Evolutionary conservation across 2,329 filamentous ascomycete genomes (phyloP).

Genomic region (Stagonosporopsis chrysanthemi): DNA sequence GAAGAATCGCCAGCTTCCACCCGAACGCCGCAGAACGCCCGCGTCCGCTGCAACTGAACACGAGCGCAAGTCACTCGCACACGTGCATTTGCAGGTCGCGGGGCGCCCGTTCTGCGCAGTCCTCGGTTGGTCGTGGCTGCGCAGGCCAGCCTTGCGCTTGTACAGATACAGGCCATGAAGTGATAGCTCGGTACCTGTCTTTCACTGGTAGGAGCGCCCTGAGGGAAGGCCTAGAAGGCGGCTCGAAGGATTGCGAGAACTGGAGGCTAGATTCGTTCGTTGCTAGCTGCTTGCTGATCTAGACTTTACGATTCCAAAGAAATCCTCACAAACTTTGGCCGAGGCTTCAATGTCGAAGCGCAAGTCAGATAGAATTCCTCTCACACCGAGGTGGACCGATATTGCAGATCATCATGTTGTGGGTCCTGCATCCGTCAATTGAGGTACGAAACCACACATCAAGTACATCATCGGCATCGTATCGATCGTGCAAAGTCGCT

Average conservation of each 20-base stretch:
- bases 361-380: background rate
- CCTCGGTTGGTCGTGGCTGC: background rate
- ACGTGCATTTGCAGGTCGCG: constrained; percentile 9
- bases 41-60: constrained; percentile 3
- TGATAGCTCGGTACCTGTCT: background rate
- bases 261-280: constrained; percentile 4
- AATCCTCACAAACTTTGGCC: constrained; percentile 2
- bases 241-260: constrained; percentile 9
- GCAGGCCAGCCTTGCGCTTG: constrained; percentile 13
- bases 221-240: constrained; percentile 9
- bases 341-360: background rate
- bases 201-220: background rate
- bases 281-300: constrained; percentile 1
- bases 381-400: background rate
- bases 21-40: constrained; percentile 1
- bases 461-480: background rate
- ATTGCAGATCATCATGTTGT: background rate
- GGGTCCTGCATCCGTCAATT: background rate
- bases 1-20: background rate
- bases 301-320: background rate
- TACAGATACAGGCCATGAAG: constrained; percentile 8
- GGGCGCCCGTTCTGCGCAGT: constrained; percentile 5
- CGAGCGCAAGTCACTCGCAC: constrained; percentile 16
- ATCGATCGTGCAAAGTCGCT: background rate
- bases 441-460: background rate